Percentiles rank a stretch among this genome's conserved stretches.
phyloP scores from a whole-genome alignment of 2,329 filamentous ascomycete genomes.

The Saccharata proteae region DNA sequence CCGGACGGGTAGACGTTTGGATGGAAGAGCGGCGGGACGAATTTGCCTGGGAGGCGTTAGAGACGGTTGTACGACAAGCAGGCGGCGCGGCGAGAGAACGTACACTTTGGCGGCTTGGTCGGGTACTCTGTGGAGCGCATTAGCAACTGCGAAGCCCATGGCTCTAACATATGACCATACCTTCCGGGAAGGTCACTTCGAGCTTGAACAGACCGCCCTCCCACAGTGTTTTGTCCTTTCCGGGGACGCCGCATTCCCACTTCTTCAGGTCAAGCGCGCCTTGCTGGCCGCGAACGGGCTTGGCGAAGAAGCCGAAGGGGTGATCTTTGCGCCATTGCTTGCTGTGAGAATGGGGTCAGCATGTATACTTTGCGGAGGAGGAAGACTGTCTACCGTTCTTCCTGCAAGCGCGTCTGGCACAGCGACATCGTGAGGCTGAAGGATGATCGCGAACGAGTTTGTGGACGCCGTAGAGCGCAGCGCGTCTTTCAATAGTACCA shows the following conservation, averaged over 20 bases:
- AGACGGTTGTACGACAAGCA: not conserved
- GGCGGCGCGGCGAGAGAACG: not conserved
- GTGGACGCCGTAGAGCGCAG: too few species aligned
- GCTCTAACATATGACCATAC: constrained; percentile 37
- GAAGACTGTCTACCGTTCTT: constrained; percentile 21
- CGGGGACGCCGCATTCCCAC: constrained; percentile 94
- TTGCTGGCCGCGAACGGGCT: constrained; percentile 65
- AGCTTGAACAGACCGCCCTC: constrained; percentile 96
- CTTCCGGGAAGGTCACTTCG: constrained; percentile 83
- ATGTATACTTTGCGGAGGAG: too few species aligned
- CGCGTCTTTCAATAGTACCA: too few species aligned
- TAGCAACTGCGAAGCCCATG: constrained; percentile 2
- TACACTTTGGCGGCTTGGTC: constrained; percentile 97
- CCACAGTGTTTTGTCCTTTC: constrained; percentile 95
- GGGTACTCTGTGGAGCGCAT: constrained; percentile 62
- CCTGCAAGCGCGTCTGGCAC: constrained; percentile 71
- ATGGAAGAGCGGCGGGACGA: constrained; percentile 89
- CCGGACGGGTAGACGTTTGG: constrained; percentile 98
- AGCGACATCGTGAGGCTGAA: constrained; percentile 70
- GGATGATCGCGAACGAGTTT: too few species aligned
- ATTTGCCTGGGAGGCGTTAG: constrained; percentile 59
- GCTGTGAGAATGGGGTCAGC: constrained; percentile 34
- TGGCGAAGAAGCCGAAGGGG: constrained; percentile 93
- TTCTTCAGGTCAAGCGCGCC: constrained; percentile 83
- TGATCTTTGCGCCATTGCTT: constrained; percentile 97